Percentiles rank a stretch among this genome's conserved stretches.
Evolutionary conservation across 2,329 filamentous ascomycete species (phyloP).

Genomic region (Colletotrichum simmondsii): DNA sequence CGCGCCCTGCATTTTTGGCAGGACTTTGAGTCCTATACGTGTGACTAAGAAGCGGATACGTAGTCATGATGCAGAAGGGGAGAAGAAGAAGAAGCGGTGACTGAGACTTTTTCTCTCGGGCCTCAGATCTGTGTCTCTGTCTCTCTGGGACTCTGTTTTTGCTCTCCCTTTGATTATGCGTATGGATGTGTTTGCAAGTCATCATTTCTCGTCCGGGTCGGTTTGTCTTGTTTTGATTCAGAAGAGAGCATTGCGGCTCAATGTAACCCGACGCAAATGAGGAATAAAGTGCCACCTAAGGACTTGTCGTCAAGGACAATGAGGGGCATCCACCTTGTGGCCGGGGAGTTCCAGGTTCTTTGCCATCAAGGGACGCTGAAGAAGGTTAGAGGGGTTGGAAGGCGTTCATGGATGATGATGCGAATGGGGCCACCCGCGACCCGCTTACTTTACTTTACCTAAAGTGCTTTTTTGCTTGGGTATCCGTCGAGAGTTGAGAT

Average conservation of each 20-base stretch:
- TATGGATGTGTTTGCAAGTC: too few relatives aligned
- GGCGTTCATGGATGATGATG: slow-evolving; percentile 9
- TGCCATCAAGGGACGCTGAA: slow-evolving; percentile 8
- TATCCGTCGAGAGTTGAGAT: neutral
- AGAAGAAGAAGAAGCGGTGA: slow-evolving; percentile 9
- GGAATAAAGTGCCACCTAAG: slow-evolving; percentile 11
- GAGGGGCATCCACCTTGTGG: slow-evolving; percentile 17
- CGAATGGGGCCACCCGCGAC: slow-evolving; percentile 7
- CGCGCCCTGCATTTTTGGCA: slow-evolving; percentile 14
- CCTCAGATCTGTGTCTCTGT: neutral
- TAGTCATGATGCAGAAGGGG: neutral
- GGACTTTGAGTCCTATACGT: neutral
- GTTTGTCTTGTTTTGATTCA: slow-evolving; percentile 22
- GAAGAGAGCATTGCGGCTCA: neutral
- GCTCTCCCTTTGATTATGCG: neutral
- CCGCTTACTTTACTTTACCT: neutral
- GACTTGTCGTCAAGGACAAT: slow-evolving; percentile 13
- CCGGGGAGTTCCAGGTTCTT: slow-evolving; percentile 14
- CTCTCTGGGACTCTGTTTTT: neutral
- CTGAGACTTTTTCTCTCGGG: neutral
- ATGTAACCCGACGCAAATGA: slow-evolving; percentile 21
- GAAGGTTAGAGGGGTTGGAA: neutral
- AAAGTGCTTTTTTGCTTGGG: neutral
- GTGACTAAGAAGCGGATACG: neutral
- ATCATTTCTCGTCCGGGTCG: neutral